Evolutionary conservation across 2,329 filamentous ascomycete species (phyloP).

Genomic region (Metarhizium robertsii): DNA sequence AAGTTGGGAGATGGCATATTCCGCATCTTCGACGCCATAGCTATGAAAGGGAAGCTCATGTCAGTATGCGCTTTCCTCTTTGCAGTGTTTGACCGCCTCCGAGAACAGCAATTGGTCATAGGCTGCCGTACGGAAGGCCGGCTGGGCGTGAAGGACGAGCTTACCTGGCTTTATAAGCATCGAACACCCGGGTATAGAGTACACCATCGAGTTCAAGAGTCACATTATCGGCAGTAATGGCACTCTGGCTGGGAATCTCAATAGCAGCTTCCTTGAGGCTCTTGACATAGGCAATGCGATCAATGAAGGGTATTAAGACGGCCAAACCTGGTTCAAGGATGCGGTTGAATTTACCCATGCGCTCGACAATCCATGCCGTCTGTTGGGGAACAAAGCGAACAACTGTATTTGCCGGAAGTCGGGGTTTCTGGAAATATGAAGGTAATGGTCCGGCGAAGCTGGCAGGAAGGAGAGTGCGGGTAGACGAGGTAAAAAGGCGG

Average conservation of each 20-base stretch:
- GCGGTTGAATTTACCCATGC: conserved; percentile 95
- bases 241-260: conserved; percentile 94
- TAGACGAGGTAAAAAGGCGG: conserved; percentile 22
- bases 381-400: conserved; percentile 98
- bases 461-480: conserved; percentile 22
- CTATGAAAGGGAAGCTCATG: conserved; percentile 31
- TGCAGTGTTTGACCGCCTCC: background rate
- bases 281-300: conserved; percentile 96
- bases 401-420: conserved; percentile 84
- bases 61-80: background rate
- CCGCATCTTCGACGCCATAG: conserved; percentile 96
- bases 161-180: conserved; percentile 94
- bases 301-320: conserved; percentile 79
- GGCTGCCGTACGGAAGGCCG: background rate
- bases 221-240: conserved; percentile 97
- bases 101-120: background rate
- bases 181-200: conserved; percentile 90
- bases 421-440: conserved; percentile 70
- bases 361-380: conserved; percentile 98
- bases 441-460: conserved; percentile 32
- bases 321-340: conserved; percentile 90
- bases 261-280: conserved; percentile 92
- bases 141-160: conserved; percentile 12
- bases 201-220: conserved; percentile 94
- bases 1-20: conserved; percentile 96